Conservation (phyloP, 495 filamentous ascomycete species). For the Hypoxylon crocopeplum region DNA sequence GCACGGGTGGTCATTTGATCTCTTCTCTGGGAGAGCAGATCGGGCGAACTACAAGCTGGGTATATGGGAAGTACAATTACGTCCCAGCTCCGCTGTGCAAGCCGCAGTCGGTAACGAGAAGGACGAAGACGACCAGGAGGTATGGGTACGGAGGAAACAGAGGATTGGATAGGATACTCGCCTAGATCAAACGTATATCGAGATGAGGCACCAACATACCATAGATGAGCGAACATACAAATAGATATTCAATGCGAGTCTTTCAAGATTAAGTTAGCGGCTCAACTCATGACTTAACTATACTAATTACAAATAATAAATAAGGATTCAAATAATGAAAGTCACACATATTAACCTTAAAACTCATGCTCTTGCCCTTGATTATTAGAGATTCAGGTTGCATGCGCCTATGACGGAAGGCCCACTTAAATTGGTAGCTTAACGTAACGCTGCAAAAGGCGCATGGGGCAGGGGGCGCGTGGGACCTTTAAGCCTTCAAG, state of each 20-base stretch:
- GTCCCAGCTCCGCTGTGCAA: constrained; percentile 39
- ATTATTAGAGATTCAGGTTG: no score
- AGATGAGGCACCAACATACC: no score
- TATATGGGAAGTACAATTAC: constrained; percentile 65
- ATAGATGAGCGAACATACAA: no score
- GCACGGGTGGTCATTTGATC: constrained; percentile 68
- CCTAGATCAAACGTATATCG: neutral
- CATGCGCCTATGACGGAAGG: constrained; percentile 34
- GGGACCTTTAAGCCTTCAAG: neutral
- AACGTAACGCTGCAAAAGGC: constrained; percentile 27
- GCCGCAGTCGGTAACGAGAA: constrained; percentile 8
- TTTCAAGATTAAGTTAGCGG: no score
- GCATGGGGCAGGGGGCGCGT: constrained; percentile 12
- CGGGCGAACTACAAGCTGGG: constrained; percentile 64
- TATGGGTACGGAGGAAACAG: constrained; percentile 61
- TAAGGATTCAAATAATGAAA: no score
- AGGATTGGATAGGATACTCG: constrained; percentile 44
- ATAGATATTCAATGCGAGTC: no score
- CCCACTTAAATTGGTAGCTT: constrained; percentile 26
- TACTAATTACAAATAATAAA: no score
- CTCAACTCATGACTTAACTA: no score
- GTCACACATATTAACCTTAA: no score
- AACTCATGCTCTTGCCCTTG: no score
- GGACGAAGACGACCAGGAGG: constrained; percentile 52
- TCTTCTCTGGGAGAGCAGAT: constrained; percentile 61